Evolutionary conservation across 1,284 basidiomycete species (phyloP), one percentile per base, ranked within the genome.

Genomic region (Rhodotorula sp.): DNA sequence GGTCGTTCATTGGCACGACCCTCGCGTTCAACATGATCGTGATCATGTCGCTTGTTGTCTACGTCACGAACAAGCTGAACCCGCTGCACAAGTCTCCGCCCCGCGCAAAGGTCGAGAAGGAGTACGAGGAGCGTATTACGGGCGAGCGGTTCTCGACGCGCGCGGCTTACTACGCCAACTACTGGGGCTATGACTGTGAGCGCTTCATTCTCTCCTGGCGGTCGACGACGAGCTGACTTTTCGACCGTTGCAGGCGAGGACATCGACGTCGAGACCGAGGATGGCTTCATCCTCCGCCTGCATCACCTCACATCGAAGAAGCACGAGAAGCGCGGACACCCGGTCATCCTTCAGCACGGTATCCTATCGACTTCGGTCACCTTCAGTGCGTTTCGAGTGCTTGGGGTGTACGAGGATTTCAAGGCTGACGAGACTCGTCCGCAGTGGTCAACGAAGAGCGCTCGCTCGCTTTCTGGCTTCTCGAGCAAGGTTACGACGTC

Each of bases 41-140:
- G 75, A 19, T 85, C 86, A 76, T 90, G 90, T 15, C 89, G 88
- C 75, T 91, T 89, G 80, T 90, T 88, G 73, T 85, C 84, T 64
- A 88, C 89, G 58, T 55, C 13, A 51, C 27, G 22, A 44, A 57
- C 15, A 57, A 56, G 32, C 17, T 70, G 29, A 72, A 66, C 52
- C 71, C 71, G 53, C 59, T 72, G 53, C 54, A 66, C 54, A 70
- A 72, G 67, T 39, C 46, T 7, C 68, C 65, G 62, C 65, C 68
- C 4, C 46, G 68, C 24, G 49, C 62, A 5, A 57, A 59, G 20
- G 57, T 61, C 57, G 68, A 70, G 22, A 62, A 66, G 52, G 68
- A 71, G 58, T 73, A 51, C 57, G 72, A 69, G 61, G 49, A 57
- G 36, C 60, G 72, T 13, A 67, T 74, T 32, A 61, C 64, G 20